These are phyloP conservation scores for Phaffia australis DNA, from an alignment of 768 basidiomycete species.

Conservation along the genomic window DNA sequence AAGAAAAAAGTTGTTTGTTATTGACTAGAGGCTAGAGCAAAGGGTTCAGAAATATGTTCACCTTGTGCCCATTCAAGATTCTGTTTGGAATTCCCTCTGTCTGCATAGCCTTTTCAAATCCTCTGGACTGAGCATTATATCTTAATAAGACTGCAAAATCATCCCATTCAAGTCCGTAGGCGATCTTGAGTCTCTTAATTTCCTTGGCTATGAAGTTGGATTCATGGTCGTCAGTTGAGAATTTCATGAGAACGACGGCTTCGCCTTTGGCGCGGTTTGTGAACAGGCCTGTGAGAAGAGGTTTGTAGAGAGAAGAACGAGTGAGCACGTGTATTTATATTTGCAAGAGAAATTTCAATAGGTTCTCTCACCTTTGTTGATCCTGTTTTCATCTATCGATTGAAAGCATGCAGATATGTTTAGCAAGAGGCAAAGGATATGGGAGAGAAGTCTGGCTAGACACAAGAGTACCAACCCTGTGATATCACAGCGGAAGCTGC, in stretches of 20 bases:
- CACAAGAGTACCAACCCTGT: conserved; percentile 48
- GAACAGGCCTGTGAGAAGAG: conserved; percentile 40
- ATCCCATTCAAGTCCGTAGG: conserved; percentile 59
- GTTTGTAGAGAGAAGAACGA: no score
- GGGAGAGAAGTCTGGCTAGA: no score
- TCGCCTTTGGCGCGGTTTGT: conserved; percentile 58
- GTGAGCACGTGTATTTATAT: no score
- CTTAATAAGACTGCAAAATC: conserved; percentile 68
- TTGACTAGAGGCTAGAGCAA: conserved; percentile 1
- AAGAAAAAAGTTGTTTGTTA: conserved; percentile 9
- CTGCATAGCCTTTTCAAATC: conserved; percentile 64
- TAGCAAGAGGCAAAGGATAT: no score
- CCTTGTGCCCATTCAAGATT: conserved; percentile 56
- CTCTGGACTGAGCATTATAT: conserved; percentile 66
- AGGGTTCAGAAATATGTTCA: background rate
- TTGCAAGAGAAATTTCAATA: no score
- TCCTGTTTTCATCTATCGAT: conserved; percentile 56
- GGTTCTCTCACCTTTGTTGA: conserved; percentile 46
- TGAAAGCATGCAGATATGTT: no score
- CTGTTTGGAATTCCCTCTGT: conserved; percentile 65
- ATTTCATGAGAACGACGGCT: conserved; percentile 48
- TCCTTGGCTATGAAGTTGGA: conserved; percentile 62
- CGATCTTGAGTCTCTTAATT: conserved; percentile 62
- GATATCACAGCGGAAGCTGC: conserved; percentile 64
- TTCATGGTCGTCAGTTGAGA: conserved; percentile 48